Evolutionary conservation across 2,329 filamentous ascomycete genomes (phyloP).

Genomic region (Endothia cerciana): DNA sequence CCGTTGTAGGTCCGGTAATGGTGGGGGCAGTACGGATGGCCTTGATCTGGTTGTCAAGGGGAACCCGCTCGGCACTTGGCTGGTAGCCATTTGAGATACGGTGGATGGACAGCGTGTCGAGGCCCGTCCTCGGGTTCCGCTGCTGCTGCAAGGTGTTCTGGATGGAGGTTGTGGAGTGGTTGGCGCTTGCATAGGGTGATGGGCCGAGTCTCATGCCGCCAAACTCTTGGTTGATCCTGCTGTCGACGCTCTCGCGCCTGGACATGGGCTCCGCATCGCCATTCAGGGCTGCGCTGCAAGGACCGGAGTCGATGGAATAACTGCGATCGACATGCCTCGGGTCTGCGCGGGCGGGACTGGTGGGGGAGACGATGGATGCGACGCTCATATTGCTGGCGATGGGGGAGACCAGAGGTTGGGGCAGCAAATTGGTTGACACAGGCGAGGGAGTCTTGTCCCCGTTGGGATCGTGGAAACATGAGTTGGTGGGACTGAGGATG

Average conservation of each 20-base stretch:
- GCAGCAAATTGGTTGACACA: conserved; percentile 53
- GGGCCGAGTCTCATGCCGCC: conserved; percentile 69
- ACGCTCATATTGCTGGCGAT: conserved; percentile 66
- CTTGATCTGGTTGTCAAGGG: conserved; percentile 52
- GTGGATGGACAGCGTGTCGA: conserved; percentile 58
- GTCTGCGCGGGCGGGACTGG: conserved; percentile 49
- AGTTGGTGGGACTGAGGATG: conserved; percentile 46
- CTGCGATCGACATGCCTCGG: conserved; percentile 50
- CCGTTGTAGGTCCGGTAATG: conserved; percentile 72
- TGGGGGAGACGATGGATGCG: conserved; percentile 67
- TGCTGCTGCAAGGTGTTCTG: conserved; percentile 72
- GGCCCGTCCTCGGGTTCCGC: conserved; percentile 58
- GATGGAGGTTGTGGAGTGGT: conserved; percentile 75
- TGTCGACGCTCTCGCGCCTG: conserved; percentile 78
- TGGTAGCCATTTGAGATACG: conserved; percentile 69
- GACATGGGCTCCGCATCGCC: conserved; percentile 52
- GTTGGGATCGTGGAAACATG: conserved; percentile 54
- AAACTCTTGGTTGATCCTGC: conserved; percentile 74
- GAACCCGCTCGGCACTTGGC: conserved; percentile 61
- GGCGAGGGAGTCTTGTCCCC: conserved; percentile 68
- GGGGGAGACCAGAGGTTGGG: conserved; percentile 60
- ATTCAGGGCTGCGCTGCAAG: conserved; percentile 39
- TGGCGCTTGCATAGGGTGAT: conserved; percentile 76
- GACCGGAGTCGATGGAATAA: conserved; percentile 46
- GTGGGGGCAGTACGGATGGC: conserved; percentile 70